Conservation (phyloP, 169 alveolate species). For the Amoebophrya sp. region DNA sequence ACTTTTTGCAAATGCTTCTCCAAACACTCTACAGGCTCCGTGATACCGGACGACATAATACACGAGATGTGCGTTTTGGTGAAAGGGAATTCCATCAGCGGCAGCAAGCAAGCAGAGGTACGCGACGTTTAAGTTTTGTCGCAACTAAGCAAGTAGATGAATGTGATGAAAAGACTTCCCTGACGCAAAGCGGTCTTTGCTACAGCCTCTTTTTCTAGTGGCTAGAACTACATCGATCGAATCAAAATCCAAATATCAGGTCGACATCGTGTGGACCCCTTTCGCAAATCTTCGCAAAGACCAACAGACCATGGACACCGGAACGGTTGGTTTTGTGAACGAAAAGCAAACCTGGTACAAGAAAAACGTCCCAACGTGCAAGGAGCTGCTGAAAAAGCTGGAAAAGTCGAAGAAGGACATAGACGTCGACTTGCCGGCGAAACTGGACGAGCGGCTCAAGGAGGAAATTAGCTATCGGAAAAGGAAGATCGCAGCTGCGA, state of each 20-base stretch:
- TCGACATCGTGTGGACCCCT: constrained; percentile 60
- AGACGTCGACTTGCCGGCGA: background rate
- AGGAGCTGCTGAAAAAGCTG: background rate
- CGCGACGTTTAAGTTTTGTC: background rate
- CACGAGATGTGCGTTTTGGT: constrained; percentile 51
- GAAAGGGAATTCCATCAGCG: constrained; percentile 44
- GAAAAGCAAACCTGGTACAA: background rate
- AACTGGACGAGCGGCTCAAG: background rate
- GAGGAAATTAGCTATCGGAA: background rate
- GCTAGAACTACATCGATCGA: no score
- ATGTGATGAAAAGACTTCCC: no score
- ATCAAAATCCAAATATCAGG: constrained; percentile 39
- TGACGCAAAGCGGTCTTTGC: no score
- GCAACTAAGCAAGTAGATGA: no score
- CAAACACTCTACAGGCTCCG: no score
- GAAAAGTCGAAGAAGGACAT: background rate
- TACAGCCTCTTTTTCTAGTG: no score
- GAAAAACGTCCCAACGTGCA: background rate
- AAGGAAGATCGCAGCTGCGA: background rate
- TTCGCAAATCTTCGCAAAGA: constrained; percentile 58
- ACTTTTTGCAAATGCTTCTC: no score
- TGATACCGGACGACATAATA: background rate
- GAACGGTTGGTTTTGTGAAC: constrained; percentile 35
- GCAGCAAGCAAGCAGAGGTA: constrained; percentile 41
- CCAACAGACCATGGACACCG: constrained; percentile 59